phyloP scores from a whole-genome alignment of 768 basidiomycete genomes.

The Tylopilus vinaceipallidus region DNA sequence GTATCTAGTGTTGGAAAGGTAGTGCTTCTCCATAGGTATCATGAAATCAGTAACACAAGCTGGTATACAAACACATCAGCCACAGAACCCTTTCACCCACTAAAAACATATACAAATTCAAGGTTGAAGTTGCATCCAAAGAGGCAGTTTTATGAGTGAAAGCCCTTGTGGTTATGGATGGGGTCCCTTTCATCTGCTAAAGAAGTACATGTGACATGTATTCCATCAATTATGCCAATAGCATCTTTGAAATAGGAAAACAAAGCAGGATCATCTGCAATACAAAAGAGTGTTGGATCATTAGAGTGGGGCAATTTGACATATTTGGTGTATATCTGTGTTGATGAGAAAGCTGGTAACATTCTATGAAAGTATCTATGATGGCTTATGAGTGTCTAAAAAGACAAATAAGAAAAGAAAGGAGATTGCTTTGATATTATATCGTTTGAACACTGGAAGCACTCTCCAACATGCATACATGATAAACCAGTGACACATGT shows the following conservation, averaged over 20 bases:
- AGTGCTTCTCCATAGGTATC: no score
- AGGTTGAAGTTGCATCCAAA: background rate
- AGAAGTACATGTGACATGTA: background rate
- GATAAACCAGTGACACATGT: no score
- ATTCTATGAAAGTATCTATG: background rate
- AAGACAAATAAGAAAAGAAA: no score
- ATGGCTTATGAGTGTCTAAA: background rate
- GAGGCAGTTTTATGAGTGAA: background rate
- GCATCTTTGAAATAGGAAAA: background rate
- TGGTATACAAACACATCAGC: no score
- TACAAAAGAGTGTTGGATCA: background rate
- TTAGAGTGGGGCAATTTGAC: background rate
- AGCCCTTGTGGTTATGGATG: background rate
- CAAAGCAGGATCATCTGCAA: background rate
- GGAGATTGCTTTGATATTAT: no score
- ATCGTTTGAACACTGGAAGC: no score
- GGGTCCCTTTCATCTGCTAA: background rate
- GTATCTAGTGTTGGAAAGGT: background rate
- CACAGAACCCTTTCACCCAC: no score
- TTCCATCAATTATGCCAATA: background rate
- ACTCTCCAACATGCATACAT: no score
- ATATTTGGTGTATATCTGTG: background rate
- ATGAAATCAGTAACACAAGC: no score
- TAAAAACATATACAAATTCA: background rate
- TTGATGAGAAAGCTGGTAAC: background rate